Conservation (phyloP, 176 grass and related monocot genomes). For the Microstegium vimineum region DNA sequence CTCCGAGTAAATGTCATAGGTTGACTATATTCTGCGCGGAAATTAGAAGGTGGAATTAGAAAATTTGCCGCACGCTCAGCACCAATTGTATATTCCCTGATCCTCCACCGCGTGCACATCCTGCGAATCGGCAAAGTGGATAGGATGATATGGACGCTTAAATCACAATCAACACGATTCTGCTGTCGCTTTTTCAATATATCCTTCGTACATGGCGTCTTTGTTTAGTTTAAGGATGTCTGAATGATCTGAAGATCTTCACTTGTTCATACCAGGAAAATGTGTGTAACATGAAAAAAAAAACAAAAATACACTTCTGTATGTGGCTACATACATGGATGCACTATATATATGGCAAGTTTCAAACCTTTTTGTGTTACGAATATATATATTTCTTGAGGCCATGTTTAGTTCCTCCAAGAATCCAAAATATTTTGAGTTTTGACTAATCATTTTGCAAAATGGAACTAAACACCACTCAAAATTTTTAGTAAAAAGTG, state of each 20-base stretch:
- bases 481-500: no score
- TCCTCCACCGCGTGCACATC: not conserved
- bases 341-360: not conserved
- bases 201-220: not conserved
- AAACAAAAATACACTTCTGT: not conserved
- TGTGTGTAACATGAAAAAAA: not conserved
- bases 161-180: conserved; percentile 18
- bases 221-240: not conserved
- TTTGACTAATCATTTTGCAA: no score
- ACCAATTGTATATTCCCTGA: not conserved
- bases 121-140: not conserved
- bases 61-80: not conserved
- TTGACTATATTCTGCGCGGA: conserved; percentile 3
- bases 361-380: not conserved
- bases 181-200: not conserved
- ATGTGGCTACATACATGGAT: not conserved
- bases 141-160: conserved; percentile 12
- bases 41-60: conserved; percentile 4
- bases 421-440: no score
- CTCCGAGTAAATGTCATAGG: conserved; percentile 6
- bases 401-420: no score
- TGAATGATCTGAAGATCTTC: not conserved
- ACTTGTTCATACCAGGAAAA: not conserved
- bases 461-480: no score
- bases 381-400: not conserved